Evolutionary conservation across 23 red algal genomes (phyloP), one percentile per base, ranked within the genome.

Genomic region (Pyropia yezoensis): DNA sequence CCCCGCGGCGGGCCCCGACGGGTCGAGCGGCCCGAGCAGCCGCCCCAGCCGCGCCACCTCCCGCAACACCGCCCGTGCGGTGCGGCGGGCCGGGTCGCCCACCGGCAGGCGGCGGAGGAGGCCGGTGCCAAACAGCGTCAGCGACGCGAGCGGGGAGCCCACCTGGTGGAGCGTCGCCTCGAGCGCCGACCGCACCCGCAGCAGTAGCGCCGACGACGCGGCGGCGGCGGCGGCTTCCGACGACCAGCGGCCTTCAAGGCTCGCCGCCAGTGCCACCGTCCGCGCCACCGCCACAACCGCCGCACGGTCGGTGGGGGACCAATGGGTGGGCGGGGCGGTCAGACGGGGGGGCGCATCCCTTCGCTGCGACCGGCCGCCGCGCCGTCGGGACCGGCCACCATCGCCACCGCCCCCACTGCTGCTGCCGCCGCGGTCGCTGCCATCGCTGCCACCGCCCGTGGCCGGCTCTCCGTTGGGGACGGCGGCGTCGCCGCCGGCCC

Each of bases 131-230:
- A 95, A 86, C 18, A 80, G 86, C 54, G 65, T 57, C 33, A 95
- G 39, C 18, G 89, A 74, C 18, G 61, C 60, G 12, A 95, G 20
- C 27, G 89, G 89, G 7, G 71, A 85, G 14, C 78, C 63, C 15
- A 67, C 75, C 67, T 95, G 89, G 53, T 95, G 89, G 2, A 95
- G 67, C 27, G 80, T 81, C 27, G 62, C 80, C 18, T 76, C 27
- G 23, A 95, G 71, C 21, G 86, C 51, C 16, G 69, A 57, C 45
- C 63, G 66, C 1, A 95, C 27, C 21, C 67, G 66, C 3, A 49
- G 52, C 22, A 75, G 55, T 0, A 84, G 28, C 27, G 68, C 54
- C 16, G 27, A 16, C 30, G 23, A 26, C 20, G 67, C 52, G 17
- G 25, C 60, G 32, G 58, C 24, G 57, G 49, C 56, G 14, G 25